Evolutionary conservation across 139 green algal species (phyloP), one percentile per base, ranked within the genome.

Genomic region (Edaphochlamys debaryana): DNA sequence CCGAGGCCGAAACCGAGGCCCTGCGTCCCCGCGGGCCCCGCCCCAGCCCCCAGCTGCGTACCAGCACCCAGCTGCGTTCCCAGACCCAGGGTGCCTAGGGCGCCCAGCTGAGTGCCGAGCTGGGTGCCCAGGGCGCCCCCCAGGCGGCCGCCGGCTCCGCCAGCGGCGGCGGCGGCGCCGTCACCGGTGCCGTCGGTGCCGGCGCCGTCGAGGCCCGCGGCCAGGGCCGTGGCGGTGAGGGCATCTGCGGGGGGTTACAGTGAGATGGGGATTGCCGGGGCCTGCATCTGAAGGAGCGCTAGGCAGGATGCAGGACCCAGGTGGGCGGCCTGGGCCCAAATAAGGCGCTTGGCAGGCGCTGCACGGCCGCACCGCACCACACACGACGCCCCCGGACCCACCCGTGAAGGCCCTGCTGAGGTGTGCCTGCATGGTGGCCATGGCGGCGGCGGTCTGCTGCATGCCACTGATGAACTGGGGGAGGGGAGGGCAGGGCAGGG

Each of bases 371-470:
- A n/a, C n/a, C n/a, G n/a, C n/a, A n/a, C n/a, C n/a, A n/a, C n/a
- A n/a, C n/a, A n/a, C n/a, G n/a, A n/a, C n/a, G n/a, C n/a, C n/a
- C n/a, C n/a, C n/a, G n/a, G n/a, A n/a, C n/a, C n/a, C n/a, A n/a
- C n/a, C n/a, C n/a, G n/a, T n/a, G 58, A 38, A 80, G 48, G 60
- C 56, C 38, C 42, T 40, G 7, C 37, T n/a, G 17, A 80, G 25
- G 73, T 40, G 25, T 0, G 73, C 41, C 38, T 80, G 73, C 56
- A 60, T 70, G 56, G 56, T 29, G 38, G 73, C 30, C 37, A 69
- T 11, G 29, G 73, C 73, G 0, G 56, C 36, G 2, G 67, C 38
- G 30, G 73, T 69, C 73, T 80, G 73, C 56, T 80, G 54, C 56
- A 80, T 19, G 20, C 37, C 73, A 9, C 37, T 58, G 0, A 80